Evolutionary conservation across 305 asterid species (phyloP), one percentile per base, ranked within the genome.

Genomic region (Fraxinus xanthoxyloides): DNA sequence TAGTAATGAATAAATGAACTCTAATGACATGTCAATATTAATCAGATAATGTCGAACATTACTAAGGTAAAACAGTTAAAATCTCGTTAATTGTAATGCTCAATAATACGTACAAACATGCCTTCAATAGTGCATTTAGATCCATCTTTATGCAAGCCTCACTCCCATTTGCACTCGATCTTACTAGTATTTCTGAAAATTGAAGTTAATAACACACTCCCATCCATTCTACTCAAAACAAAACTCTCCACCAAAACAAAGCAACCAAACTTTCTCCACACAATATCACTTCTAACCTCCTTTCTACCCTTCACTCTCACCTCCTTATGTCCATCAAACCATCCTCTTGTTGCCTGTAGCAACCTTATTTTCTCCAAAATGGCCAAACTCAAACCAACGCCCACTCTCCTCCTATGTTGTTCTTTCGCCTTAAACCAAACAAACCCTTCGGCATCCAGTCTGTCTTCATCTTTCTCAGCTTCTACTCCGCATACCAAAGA

Each of bases 191-290:
- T 86, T 48, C 84, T 93, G 65, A 79, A 89, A 92, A 77, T 75
- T 87, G 26, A 91, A 94, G 86, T 85, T 91, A 24, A 89, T 89
- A 93, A 76, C 92, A 94, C 85, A 85, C 88, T 86, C 79, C 95
- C 97, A 92, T 93, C 97, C 92, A 89, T 85, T 83, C 90, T 87
- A 82, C 91, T 94, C 77, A 92, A 54, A 79, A 88, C 91, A 87
- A 93, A 93, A 82, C 97, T 90, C 88, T 94, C 97, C 36, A 93
- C 95, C 90, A 92, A 84, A 48, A 93, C 89, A 88, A 86, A 94
- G 85, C 93, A 94, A 63, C 92, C 92, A 87, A 94, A 93, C 81
- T 76, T 91, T 67, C 84, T 89, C 97, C 97, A 93, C 12, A 83
- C 86, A 48, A 61, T 81, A 23, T 80, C 87, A 81, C 88, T 82